These are phyloP conservation scores for Aspergillus panamensis DNA, from an alignment of 495 filamentous ascomycete genomes.

Conservation along the genomic window DNA sequence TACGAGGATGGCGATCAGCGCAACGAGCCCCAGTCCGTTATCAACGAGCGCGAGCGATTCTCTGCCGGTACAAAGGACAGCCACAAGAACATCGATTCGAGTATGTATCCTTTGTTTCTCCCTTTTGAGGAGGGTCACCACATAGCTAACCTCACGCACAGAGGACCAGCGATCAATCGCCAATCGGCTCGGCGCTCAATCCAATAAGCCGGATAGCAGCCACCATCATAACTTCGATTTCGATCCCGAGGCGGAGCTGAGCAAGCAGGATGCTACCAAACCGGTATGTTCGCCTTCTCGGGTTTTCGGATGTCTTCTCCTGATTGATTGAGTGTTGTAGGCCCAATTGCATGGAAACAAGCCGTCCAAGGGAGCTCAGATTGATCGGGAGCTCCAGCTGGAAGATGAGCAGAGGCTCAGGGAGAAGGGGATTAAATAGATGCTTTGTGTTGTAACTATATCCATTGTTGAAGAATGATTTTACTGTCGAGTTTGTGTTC, in stretches of 20 bases:
- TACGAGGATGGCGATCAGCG: conserved; percentile 72
- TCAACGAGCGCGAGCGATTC: conserved; percentile 52
- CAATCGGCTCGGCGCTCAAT: conserved; percentile 66
- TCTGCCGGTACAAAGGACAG: conserved; percentile 64
- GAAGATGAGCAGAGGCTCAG: conserved; percentile 65
- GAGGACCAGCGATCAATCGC: conserved; percentile 79
- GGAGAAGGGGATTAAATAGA: conserved; percentile 55
- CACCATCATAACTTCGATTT: conserved; percentile 38
- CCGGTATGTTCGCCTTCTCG: conserved; percentile 50
- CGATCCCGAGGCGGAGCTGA: conserved; percentile 52
- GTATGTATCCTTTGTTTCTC: conserved; percentile 35
- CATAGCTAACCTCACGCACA: conserved; percentile 28
- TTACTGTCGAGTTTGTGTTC: neutral
- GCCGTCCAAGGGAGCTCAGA: conserved; percentile 66
- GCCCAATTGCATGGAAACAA: conserved; percentile 68
- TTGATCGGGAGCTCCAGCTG: conserved; percentile 64
- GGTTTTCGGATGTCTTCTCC: conserved; percentile 1
- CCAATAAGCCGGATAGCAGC: conserved; percentile 34
- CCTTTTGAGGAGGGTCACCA: neutral
- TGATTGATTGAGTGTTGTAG: conserved; percentile 31
- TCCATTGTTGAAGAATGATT: conserved; percentile 2
- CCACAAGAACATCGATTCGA: conserved; percentile 69
- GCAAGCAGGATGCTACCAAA: conserved; percentile 62
- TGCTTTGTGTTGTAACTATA: neutral
- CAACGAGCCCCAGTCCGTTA: conserved; percentile 56